Evolutionary conservation across 2,329 filamentous ascomycete genomes (phyloP), one percentile per base, ranked within the genome.

Genomic region (Colletotrichum sp.): DNA sequence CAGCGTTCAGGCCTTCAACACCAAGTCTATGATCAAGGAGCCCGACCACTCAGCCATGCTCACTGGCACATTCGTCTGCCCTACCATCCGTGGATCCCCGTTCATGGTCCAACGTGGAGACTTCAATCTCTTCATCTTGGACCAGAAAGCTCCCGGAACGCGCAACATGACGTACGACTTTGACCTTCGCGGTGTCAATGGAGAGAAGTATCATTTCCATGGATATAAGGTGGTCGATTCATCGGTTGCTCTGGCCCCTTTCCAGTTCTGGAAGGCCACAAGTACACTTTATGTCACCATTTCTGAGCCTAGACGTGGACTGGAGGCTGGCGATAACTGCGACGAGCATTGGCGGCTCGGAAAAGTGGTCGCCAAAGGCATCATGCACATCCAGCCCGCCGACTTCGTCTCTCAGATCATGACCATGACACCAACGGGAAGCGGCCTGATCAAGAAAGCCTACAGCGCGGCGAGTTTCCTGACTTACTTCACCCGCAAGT

Each of bases 211-310:
- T 61, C 89, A 90, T 74, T 91, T 94, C 80, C 87, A 92, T 76
- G 92, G 91, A 1, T 91, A 90, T 83, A 93, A 93, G 82, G 86
- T 91, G 3, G 87, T 93, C 57, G 89, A 93, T 81, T 89, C 91
- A 5, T 90, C 90, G 0, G 89, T 91, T 0, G 90, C 91, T 3
- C 85, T 93, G 39, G 88, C 88, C 3, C 88, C 90, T 2, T 78
- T 85, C 55, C 86, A 89, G 76, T 91, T 94, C 74, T 93, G 91
- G 92, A 86, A 85, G 65, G 90, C 91, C 3, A 92, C 91, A 1
- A 92, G 88, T 25, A 93, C 91, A 0, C 85, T 94, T 0, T 93
- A 92, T 77, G 91, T 92, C 61, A 91, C 89, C 2, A 87, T 93
- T 72, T 90, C 90, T 19, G 83, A 88, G 72, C 74, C 78, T 8